Base-by-base conservation (phyloP, 768 basidiomycete species). In the Russula ochroleuca region DNA sequence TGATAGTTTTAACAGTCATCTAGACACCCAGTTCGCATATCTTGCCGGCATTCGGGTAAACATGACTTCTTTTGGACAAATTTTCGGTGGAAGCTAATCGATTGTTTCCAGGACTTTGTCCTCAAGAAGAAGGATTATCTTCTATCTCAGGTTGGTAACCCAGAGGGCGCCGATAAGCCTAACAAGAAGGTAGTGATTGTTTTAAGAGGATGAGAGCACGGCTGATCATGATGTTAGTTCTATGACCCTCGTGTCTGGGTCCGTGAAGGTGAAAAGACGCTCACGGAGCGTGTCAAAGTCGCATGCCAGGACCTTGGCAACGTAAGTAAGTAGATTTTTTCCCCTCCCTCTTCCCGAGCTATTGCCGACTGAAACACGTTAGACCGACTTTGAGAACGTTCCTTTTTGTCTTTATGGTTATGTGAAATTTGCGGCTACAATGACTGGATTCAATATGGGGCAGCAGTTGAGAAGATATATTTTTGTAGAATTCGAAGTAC, bases 211-310 rank as follows among this genome's bases (percentile, higher is more conserved):
- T n/a, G 7, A n/a, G 41, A 45, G 6, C 25, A 11, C 23, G 5
- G 52, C 43, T 64, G 40, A 33, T n/a, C 50, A 21, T 15, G 43
- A 57, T 47, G n/a, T 25, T 67, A 90, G 89, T 88, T 76, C 81
- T 96, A 96, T 78, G 94, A 96, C 76, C 95, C 94, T 55, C 92
- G 96, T 80, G 88, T 95, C 64, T 99, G 96, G 96, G 94, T 99
- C 56, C 91, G 96, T 71, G 94, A 97, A 78, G 95, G 95, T 69
- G 94, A 98, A 81, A 94, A 95, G 85, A 96, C 94, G 21, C 83
- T 98, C 69, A 52, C 75, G 53, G 82, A 75, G 66, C 92, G 96
- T 72, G 92, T 97, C 78, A 92, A 94, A 78, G 88, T 90, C 75
- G 94, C 96, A n/a, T 94, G 93, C 78, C 69, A 75, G 48, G 96